Base-by-base conservation (phyloP, 805 yeast species). In the Kodamaea hsintzibuensis region DNA sequence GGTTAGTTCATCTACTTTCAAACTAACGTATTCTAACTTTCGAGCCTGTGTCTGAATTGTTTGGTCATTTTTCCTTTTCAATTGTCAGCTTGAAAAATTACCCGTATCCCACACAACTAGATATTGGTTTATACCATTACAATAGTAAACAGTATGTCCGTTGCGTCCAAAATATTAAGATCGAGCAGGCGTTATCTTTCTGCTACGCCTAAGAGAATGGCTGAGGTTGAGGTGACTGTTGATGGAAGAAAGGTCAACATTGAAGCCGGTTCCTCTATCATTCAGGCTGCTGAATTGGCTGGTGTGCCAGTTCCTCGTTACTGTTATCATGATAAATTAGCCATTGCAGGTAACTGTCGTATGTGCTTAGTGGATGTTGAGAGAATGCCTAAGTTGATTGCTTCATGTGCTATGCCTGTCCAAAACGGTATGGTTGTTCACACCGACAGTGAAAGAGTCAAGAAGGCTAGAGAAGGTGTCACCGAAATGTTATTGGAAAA, bases 371-470 rank as follows among this genome's bases (percentile, higher is more conserved):
- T 89, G 47, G 96, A 89, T 65, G 88, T 90, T 53, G 96, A 90
- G 73, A 83, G 88, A 68, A 90, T 93, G 63, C 96, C 96, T 53
- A 89, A 89, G 72, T 83, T 91, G 67, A 89, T 89, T 59, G 96
- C 96, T 2, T 87, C 96, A 10, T 89, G 96, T 78, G 91, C 96
- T 47, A 86, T 87, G 85, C 96, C 96, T 33, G 96, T 88, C n/a
- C 88, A 85, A 66, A 83, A 84, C 56, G 96, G 96, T 52, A 89
- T 89, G 96, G 91, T 88, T 40, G 91, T 89, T 51, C 83, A 85
- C 67, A 89, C 96, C 49, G 82, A 86, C 68, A 76, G 86, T 40
- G 93, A 87, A 61, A 83, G 90, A 66, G 89, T 88, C 58, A 85
- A 82, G 71, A 84, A 86, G 71, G 90, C 92, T 46, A 82, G 96